Conservation (phyloP, 306 rosid species). For the Myrica gale region DNA sequence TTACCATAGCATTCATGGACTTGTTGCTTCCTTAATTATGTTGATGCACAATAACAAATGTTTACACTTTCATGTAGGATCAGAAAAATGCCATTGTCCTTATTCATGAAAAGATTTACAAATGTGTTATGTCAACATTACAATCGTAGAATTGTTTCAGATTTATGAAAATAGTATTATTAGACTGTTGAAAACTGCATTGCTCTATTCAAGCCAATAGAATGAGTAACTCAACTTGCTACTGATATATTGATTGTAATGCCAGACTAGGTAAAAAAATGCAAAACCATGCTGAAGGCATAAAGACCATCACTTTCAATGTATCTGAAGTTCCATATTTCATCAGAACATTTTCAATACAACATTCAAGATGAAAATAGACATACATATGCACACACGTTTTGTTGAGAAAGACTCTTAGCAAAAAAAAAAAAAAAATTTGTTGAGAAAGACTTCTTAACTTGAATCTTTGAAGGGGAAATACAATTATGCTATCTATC, state of each 20-base stretch:
- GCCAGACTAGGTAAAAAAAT: too few species aligned
- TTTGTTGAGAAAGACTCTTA: not conserved
- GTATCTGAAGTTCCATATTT: not conserved
- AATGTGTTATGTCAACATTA: slow-evolving; percentile 89
- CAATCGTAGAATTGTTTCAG: slow-evolving; percentile 24
- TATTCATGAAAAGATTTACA: slow-evolving; percentile 9
- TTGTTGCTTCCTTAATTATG: too few species aligned
- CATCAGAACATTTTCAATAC: not conserved
- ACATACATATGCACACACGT: not conserved
- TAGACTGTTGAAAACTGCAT: slow-evolving; percentile 7
- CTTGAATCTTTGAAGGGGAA: too few species aligned
- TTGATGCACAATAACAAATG: too few species aligned
- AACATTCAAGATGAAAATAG: not conserved
- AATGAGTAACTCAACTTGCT: not conserved
- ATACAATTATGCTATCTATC: not conserved
- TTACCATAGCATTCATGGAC: too few species aligned
- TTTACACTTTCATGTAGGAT: too few species aligned
- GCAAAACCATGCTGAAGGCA: not conserved
- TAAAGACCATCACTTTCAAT: not conserved
- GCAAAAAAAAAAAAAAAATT: too few species aligned
- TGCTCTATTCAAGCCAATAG: not conserved
- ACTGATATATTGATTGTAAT: not conserved
- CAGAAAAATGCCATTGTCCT: too few species aligned
- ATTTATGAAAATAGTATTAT: slow-evolving; percentile 20
- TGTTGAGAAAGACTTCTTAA: not conserved